Base-by-base conservation (phyloP, 2,329 filamentous ascomycete species). In the Fusarium keratoplasticum region DNA sequence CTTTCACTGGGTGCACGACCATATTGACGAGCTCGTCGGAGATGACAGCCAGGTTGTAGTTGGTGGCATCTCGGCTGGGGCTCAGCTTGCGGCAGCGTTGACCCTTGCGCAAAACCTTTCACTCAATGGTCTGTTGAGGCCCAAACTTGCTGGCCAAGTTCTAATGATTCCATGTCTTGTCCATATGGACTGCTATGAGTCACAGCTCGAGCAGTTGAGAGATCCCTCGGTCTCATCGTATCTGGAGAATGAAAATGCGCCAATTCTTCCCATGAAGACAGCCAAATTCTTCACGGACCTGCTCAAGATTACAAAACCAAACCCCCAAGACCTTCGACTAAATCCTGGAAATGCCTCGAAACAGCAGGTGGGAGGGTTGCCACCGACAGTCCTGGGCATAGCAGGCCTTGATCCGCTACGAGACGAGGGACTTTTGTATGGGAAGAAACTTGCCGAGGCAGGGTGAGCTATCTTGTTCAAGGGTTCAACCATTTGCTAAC, bases 61-160 rank as follows among this genome's bases (percentile, higher is more conserved):
- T 0, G 87, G 87, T 1, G 87, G 87, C 3, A 83, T 86, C 44
- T 88, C 86, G 0, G 86, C 87, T 0, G 87, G 87, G 1, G 84
- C 81, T 0, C 81, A 82, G 68, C 65, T 89, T 10, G 79, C 85
- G 1, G 84, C 85, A 0, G 82, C 25, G 61, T 70, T 88, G 18
- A 70, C 79, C 1, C 66, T 82, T 18, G 81, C 83, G 47, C 84
- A 87, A 73, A 80, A 83, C 58, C 75, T 82, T 11, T 75, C 25
- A 68, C 71, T 14, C 55, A 70, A 13, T 27, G 61, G 38, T 35
- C 20, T 80, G 58, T 73, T 64, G 2, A 47, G 61, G 3, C 79
- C 18, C 76, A 50, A 33, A n/a, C 62, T 89, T 70, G 83, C 84
- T 0, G 89, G 89, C 0, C 88, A 89, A 71, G 80, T 89, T 0